Conservation (phyloP, 768 basidiomycete genomes). For the Gymnopilus junonius region DNA sequence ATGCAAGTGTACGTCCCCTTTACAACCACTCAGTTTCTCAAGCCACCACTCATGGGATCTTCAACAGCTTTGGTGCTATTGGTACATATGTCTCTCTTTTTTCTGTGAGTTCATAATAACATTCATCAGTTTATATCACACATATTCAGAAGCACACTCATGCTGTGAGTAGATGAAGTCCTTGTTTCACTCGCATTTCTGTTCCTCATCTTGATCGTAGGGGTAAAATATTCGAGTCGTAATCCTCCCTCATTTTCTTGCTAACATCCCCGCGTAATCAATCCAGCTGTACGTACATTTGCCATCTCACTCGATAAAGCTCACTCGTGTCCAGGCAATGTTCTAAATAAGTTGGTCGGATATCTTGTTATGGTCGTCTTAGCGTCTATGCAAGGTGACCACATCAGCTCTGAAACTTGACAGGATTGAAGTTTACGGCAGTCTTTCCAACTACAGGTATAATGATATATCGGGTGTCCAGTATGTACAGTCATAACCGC, state of each 20-base stretch:
- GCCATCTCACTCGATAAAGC: neutral
- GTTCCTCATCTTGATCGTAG: neutral
- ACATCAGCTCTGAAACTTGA: neutral
- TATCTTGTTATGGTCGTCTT: constrained; percentile 7
- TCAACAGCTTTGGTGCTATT: neutral
- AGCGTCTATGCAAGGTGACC: constrained; percentile 4
- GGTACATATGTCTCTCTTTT: neutral
- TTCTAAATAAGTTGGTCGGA: neutral
- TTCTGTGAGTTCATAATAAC: neutral
- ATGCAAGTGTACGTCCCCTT: constrained; percentile 3
- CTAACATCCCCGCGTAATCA: neutral
- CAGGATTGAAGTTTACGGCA: too few species aligned
- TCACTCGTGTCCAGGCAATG: neutral
- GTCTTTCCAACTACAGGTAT: constrained; percentile 1
- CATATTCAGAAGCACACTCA: neutral
- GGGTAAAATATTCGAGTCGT: neutral
- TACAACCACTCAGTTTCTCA: neutral
- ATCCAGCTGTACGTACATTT: neutral
- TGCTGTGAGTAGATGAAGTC: neutral
- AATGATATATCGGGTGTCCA: constrained; percentile 17
- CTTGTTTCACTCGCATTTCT: neutral
- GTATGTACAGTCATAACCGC: constrained; percentile 17
- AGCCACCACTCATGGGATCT: neutral
- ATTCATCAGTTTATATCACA: neutral
- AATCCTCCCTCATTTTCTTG: neutral